Evolutionary conservation across 2,329 filamentous ascomycete genomes (phyloP).

Genomic region (Arthrobotrys conoides): DNA sequence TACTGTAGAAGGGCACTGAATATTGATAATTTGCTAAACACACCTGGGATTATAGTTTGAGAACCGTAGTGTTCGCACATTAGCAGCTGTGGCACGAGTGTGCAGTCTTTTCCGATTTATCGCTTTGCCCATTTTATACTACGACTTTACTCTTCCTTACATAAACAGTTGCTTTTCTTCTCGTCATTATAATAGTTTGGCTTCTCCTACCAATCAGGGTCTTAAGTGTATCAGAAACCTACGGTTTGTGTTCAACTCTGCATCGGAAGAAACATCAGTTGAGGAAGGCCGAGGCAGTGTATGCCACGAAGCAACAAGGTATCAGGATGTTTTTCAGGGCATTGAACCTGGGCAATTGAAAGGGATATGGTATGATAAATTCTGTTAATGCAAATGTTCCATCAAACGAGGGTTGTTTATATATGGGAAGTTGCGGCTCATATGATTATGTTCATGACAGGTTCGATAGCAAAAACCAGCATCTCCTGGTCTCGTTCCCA

Average conservation of each 20-base stretch:
- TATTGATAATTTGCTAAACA: too few species aligned
- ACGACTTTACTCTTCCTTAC: background rate
- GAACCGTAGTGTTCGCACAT: background rate
- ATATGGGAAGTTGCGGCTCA: too few species aligned
- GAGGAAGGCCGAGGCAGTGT: too few species aligned
- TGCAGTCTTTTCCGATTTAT: conserved; percentile 8
- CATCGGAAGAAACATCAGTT: background rate
- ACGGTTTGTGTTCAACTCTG: background rate
- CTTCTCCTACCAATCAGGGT: background rate
- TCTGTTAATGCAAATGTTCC: too few species aligned
- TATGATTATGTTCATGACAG: too few species aligned
- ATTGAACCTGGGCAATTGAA: background rate
- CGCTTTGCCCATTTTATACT: conserved; percentile 1
- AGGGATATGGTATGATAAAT: background rate
- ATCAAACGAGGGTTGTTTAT: too few species aligned
- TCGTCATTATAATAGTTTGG: background rate
- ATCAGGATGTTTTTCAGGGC: background rate
- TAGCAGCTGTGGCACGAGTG: background rate
- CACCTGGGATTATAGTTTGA: background rate
- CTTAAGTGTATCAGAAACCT: background rate
- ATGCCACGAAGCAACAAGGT: background rate
- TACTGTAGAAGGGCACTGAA: too few species aligned
- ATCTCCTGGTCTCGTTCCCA: too few species aligned
- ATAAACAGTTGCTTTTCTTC: background rate
- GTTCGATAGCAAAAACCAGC: background rate